Evolutionary conservation across 495 filamentous ascomycete species (phyloP), one percentile per base, ranked within the genome.

Genomic region (Podospora conica): DNA sequence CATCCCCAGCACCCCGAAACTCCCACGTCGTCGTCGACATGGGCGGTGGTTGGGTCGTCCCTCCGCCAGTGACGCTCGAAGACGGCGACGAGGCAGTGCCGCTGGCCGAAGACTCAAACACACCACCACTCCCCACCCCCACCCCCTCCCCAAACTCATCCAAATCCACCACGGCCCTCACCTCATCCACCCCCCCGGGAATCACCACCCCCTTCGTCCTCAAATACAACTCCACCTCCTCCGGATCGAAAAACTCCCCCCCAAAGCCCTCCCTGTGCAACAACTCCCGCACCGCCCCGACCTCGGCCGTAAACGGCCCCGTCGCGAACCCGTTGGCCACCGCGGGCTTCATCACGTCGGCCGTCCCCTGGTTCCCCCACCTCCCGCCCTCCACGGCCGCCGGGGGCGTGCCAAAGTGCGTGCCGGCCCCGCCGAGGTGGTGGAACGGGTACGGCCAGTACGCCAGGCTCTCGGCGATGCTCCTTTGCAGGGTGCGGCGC

Each of bases 181-280:
- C 80, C 72, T 76, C 84, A 54, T 82, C 84, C 6, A 82, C 80
- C 9, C 77, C 72, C 0, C 82, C 76, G 2, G 85, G 80, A 33
- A 90, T 84, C 20, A 77, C 69, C 20, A 90, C 78, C 0, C 87
- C 87, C 29, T 83, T 80, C 71, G 85, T 78, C 61, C 78, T 76
- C 20, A 94, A 81, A 73, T 87, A 92, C 10, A 85, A 79, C 74
- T 92, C 88, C 6, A 92, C 86, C 69, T 93, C 91, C 58, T 86
- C 80, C 6, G 87, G 80, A 68, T 92, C 88, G 68, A 90, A 89
- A 82, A 88, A 93, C 59, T 91, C 88, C 23, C 89, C 88, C 53
- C 86, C 80, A 71, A 87, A 82, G 0, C 83, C 85, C 9, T 79
- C 75, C 12, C 74, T 73, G 33, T 79, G 75, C 53, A 82, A 62